A percentile compares a stretch with the other conserved stretches of the same genome.
These are phyloP conservation scores for Glycyrrhiza uralensis DNA, from an alignment of 306 rosid species.

Conservation along the genomic window DNA sequence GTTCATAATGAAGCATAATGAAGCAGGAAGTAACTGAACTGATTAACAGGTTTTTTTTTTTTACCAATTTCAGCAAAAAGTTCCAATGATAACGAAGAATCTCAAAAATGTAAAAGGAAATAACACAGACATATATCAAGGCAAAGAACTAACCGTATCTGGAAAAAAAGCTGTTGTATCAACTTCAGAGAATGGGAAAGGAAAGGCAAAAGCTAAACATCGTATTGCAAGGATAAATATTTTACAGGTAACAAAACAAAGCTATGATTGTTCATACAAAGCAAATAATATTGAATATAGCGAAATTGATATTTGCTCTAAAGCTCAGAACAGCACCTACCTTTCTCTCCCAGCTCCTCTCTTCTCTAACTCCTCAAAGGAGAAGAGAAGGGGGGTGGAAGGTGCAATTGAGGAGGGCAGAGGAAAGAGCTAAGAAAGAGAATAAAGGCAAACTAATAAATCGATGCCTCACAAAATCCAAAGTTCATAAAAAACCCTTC, in stretches of 20 bases:
- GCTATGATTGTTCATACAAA: neutral
- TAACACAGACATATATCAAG: neutral
- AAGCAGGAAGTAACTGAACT: neutral
- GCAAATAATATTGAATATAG: no score
- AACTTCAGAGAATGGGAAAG: slow-evolving; percentile 5
- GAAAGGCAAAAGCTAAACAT: neutral
- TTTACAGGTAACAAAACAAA: neutral
- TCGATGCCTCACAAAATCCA: no score
- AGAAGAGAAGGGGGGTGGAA: no score
- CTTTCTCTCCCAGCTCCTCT: no score
- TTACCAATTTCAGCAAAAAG: neutral
- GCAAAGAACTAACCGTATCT: neutral
- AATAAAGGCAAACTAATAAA: no score
- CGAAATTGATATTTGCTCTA: no score
- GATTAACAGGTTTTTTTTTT: neutral
- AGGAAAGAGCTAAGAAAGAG: no score
- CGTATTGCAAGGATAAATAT: neutral
- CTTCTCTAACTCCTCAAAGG: no score
- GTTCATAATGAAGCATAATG: neutral
- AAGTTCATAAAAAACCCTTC: no score
- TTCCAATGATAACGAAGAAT: neutral
- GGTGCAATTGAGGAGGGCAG: no score
- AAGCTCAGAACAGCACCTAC: no score
- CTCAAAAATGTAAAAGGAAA: neutral
- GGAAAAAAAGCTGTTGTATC: neutral